phyloP scores from a whole-genome alignment of 352 stramenopile species.

The Phytopythium sindhum region DNA sequence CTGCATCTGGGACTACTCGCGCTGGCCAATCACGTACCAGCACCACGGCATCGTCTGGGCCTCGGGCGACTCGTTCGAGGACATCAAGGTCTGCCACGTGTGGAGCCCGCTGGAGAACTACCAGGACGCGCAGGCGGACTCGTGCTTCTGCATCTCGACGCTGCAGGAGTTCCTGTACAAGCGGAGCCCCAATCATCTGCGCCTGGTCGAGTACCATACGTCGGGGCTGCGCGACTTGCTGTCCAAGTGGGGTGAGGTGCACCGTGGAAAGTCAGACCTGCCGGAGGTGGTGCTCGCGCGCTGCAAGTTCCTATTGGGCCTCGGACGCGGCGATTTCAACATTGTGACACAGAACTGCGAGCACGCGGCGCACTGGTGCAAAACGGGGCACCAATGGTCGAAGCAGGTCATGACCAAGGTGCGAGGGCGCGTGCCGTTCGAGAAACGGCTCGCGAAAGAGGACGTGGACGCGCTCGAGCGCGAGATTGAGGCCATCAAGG shows the following conservation, averaged over 20 bases:
- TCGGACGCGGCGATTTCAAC: constrained; percentile 74
- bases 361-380: constrained; percentile 79
- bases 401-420: constrained; percentile 60
- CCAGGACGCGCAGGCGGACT: constrained; percentile 59
- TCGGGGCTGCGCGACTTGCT: constrained; percentile 60
- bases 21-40: constrained; percentile 74
- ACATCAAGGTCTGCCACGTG: constrained; percentile 69
- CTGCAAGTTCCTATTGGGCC: constrained; percentile 67
- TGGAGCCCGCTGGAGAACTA: constrained; percentile 62
- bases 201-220: constrained; percentile 75
- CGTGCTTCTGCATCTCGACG: constrained; percentile 74
- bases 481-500: constrained; percentile 67
- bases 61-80: constrained; percentile 32
- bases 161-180: constrained; percentile 69
- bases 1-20: constrained; percentile 71
- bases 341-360: constrained; percentile 82
- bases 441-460: constrained; percentile 52
- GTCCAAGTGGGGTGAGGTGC: constrained; percentile 70
- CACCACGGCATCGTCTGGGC: constrained; percentile 76
- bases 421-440: constrained; percentile 57
- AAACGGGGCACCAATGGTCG: constrained; percentile 73
- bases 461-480: constrained; percentile 56
- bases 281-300: constrained; percentile 69
- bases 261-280: constrained; percentile 64
- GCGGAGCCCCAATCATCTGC: constrained; percentile 38